phyloP scores from a whole-genome alignment of 1,139 yeast genomes.

The Suhomyces wounanorum region DNA sequence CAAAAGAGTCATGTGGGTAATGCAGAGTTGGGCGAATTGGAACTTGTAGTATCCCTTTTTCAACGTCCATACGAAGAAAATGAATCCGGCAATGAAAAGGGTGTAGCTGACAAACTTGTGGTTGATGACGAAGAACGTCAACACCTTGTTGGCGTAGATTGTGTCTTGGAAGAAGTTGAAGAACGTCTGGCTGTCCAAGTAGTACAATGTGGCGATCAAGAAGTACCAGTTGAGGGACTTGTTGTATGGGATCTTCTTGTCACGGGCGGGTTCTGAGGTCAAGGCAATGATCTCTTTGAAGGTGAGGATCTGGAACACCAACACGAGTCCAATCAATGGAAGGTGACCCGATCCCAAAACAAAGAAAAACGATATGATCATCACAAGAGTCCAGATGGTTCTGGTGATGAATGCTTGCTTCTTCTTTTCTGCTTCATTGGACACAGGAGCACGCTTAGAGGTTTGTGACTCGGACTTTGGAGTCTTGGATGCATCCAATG shows the following conservation, averaged over 20 bases:
- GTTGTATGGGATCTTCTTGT: conserved; percentile 80
- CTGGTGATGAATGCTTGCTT: conserved; percentile 84
- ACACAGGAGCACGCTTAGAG: conserved; percentile 9
- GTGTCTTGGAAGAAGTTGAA: conserved; percentile 57
- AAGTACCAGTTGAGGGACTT: conserved; percentile 90
- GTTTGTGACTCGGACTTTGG: background rate
- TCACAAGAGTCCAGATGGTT: conserved; percentile 92
- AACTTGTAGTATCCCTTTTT: conserved; percentile 87
- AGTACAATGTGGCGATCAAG: conserved; percentile 77
- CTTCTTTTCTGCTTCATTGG: conserved; percentile 59
- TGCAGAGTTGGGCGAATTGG: conserved; percentile 92
- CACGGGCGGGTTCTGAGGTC: conserved; percentile 80
- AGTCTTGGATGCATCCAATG: conserved; percentile 7
- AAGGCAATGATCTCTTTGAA: conserved; percentile 91
- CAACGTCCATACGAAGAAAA: conserved; percentile 84
- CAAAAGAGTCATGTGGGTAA: conserved; percentile 90
- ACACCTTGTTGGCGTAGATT: conserved; percentile 46
- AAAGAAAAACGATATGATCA: conserved; percentile 75
- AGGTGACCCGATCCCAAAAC: conserved; percentile 86
- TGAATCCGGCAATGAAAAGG: conserved; percentile 83
- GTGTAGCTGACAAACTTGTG: conserved; percentile 86
- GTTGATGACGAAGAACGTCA: conserved; percentile 52
- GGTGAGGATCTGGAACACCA: conserved; percentile 75
- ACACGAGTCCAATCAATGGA: conserved; percentile 71
- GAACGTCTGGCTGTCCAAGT: conserved; percentile 83